Conservation (phyloP, 2,329 filamentous ascomycete genomes). For the Esteya vermicola region DNA sequence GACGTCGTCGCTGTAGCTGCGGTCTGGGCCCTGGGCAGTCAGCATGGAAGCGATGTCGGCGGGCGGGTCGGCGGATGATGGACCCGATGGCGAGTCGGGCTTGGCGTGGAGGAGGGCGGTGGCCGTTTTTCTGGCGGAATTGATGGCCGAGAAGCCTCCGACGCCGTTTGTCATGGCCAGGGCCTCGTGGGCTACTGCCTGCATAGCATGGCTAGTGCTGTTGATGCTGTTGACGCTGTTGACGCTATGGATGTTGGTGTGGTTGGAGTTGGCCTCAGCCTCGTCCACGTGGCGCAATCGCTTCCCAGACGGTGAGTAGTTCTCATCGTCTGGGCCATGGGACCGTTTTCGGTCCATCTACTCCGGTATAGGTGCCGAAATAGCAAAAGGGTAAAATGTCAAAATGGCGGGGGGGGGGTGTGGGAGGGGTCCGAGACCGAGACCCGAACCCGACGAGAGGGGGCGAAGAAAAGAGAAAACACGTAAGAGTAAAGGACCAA, state of each 20-base stretch:
- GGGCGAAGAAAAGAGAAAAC: not conserved
- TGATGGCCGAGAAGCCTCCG: constrained; percentile 1
- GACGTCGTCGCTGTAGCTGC: not conserved
- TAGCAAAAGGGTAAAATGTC: too few relatives aligned
- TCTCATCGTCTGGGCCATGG: constrained; percentile 7
- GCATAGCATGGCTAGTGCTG: constrained; percentile 4
- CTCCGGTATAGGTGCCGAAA: too few relatives aligned
- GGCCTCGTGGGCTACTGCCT: constrained; percentile 8
- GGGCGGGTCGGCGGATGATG: too few relatives aligned
- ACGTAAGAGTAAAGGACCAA: not conserved
- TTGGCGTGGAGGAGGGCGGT: not conserved
- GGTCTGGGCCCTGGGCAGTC: not conserved
- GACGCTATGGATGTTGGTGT: not conserved
- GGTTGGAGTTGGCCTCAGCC: not conserved
- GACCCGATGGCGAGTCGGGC: too few relatives aligned
- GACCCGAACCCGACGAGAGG: too few relatives aligned
- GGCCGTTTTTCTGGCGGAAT: not conserved
- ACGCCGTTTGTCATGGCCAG: constrained; percentile 5
- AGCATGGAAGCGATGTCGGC: too few relatives aligned
- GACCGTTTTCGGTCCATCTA: constrained; percentile 9
- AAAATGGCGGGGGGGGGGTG: too few relatives aligned
- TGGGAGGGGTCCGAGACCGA: too few relatives aligned
- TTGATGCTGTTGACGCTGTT: not conserved
- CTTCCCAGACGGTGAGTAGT: constrained; percentile 5
- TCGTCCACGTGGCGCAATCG: constrained; percentile 5